A percentile compares a stretch with the other conserved stretches of the same genome.
phyloP scores from a whole-genome alignment of 2,329 filamentous ascomycete genomes.

The Lasiodiplodia theobromae region DNA sequence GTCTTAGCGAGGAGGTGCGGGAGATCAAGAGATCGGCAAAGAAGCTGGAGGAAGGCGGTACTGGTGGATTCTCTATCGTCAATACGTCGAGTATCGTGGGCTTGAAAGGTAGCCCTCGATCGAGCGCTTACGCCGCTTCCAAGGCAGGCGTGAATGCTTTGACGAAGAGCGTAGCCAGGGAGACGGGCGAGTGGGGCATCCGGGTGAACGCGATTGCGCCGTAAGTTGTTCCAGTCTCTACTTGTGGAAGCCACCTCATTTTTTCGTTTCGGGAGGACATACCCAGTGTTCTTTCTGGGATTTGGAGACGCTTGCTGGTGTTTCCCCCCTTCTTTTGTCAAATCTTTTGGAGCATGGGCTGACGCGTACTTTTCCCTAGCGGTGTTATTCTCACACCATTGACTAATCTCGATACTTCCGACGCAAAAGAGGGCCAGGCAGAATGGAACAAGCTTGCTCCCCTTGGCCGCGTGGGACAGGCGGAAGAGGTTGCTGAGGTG shows the following conservation, averaged over 20 bases:
- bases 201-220: slow-evolving; percentile 46
- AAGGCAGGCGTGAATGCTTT: slow-evolving; percentile 53
- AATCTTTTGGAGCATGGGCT: background rate
- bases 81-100: slow-evolving; percentile 62
- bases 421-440: slow-evolving; percentile 34
- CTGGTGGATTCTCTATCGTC: slow-evolving; percentile 40
- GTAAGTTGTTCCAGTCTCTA: slow-evolving; percentile 36
- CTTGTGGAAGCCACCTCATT: background rate
- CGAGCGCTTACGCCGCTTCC: slow-evolving; percentile 46
- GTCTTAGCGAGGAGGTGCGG: slow-evolving; percentile 46
- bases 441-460: slow-evolving; percentile 38
- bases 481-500: slow-evolving; percentile 52
- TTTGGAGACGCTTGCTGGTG: background rate
- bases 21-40: slow-evolving; percentile 46
- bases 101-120: slow-evolving; percentile 50
- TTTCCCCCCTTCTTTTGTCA: background rate
- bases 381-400: slow-evolving; percentile 9
- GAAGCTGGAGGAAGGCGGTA: slow-evolving; percentile 34
- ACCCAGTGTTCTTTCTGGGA: background rate
- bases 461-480: slow-evolving; percentile 38
- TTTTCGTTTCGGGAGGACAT: background rate
- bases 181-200: slow-evolving; percentile 46
- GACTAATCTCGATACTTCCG: slow-evolving; percentile 38
- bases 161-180: slow-evolving; percentile 49
- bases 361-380: background rate